phyloP scores from a whole-genome alignment of 1,284 basidiomycete genomes.

The Meira nashicola region DNA sequence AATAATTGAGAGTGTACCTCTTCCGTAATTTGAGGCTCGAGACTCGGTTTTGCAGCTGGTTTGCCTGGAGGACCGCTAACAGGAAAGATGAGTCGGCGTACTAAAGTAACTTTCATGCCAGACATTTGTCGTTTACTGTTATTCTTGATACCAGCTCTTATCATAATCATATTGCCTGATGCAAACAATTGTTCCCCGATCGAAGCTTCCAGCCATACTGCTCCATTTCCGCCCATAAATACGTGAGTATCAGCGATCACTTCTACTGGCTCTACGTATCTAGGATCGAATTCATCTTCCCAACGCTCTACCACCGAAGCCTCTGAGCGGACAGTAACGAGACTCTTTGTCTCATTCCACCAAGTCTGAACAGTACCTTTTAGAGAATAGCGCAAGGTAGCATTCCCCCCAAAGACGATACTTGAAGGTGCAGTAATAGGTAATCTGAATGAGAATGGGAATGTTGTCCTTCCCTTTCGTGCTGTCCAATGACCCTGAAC shows the following conservation, averaged over 20 bases:
- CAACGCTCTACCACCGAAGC: conserved; percentile 44
- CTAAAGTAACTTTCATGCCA: conserved; percentile 37
- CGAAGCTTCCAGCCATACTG: conserved; percentile 44
- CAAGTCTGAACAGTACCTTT: conserved; percentile 43
- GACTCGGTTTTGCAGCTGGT: conserved; percentile 19
- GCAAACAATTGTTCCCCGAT: conserved; percentile 35
- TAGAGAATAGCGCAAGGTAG: conserved; percentile 36
- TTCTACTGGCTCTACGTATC: conserved; percentile 33
- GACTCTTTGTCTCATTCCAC: conserved; percentile 37
- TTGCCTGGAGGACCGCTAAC: conserved; percentile 28
- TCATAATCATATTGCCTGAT: conserved; percentile 33
- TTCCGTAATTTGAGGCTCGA: conserved; percentile 44
- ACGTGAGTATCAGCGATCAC: conserved; percentile 40
- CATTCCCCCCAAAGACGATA: conserved; percentile 41
- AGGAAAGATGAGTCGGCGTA: conserved; percentile 40
- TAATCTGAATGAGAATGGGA: conserved; percentile 41
- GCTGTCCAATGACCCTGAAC: conserved; percentile 42
- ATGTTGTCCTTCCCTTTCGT: conserved; percentile 41
- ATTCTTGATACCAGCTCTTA: conserved; percentile 42
- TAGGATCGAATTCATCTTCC: conserved; percentile 27
- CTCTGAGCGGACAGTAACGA: conserved; percentile 34
- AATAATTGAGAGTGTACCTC: conserved; percentile 36
- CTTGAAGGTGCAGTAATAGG: conserved; percentile 37
- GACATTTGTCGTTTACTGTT: conserved; percentile 40
- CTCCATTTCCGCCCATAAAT: conserved; percentile 46